A percentile compares a stretch with the other conserved stretches of the same genome.
Conservation (phyloP, 2,329 filamentous ascomycete genomes). For the Aspergillus sp. region DNA sequence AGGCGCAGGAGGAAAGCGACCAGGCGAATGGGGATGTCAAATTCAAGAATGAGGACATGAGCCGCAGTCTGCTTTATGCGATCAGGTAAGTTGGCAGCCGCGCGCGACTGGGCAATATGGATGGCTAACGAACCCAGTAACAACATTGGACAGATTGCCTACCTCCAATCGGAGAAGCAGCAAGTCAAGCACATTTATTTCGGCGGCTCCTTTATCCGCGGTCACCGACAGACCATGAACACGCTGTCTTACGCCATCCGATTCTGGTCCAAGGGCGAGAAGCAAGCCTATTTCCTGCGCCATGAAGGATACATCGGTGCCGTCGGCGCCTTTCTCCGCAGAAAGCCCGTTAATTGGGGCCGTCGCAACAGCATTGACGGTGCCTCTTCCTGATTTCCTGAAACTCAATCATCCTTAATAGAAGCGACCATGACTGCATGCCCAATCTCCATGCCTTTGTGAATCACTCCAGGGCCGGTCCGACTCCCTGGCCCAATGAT, state of each 20-base stretch:
- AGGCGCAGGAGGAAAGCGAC: conserved; percentile 50
- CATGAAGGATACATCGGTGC: conserved; percentile 95
- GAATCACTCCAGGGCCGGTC: conserved; percentile 5
- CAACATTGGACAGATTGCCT: conserved; percentile 97
- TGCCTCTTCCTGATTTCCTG: conserved; percentile 24
- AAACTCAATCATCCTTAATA: conserved; percentile 5
- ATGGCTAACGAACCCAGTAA: conserved; percentile 59
- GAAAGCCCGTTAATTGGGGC: conserved; percentile 89
- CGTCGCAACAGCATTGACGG: conserved; percentile 74
- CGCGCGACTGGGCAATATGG: background rate
- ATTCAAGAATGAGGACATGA: conserved; percentile 83
- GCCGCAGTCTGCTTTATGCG: conserved; percentile 86
- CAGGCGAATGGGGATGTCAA: conserved; percentile 37
- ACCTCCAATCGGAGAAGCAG: conserved; percentile 95
- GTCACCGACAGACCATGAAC: conserved; percentile 96
- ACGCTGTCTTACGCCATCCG: conserved; percentile 95
- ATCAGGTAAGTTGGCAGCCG: conserved; percentile 56
- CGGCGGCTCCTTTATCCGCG: conserved; percentile 93
- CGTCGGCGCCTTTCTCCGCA: conserved; percentile 89
- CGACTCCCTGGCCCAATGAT: conserved; percentile 21
- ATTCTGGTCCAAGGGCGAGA: conserved; percentile 92
- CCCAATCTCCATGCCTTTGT: conserved; percentile 3
- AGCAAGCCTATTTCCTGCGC: conserved; percentile 92
- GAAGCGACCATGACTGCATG: conserved; percentile 9
- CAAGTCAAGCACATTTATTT: conserved; percentile 92